Base-by-base conservation (phyloP, 2,329 filamentous ascomycete genomes). In the Elsinoe australis region DNA sequence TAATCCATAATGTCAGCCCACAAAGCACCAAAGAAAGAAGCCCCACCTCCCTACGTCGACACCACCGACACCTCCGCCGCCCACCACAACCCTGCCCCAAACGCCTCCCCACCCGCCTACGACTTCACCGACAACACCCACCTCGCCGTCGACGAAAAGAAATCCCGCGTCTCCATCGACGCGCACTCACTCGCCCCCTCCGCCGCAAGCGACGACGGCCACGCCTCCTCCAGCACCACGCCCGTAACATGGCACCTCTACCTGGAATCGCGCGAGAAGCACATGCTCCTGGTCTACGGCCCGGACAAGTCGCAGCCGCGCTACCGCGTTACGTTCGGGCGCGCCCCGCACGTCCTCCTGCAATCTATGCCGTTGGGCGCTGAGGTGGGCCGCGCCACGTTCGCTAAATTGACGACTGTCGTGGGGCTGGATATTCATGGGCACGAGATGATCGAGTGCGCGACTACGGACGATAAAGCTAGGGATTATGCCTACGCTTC, bases 401-500 rank as follows among this genome's bases (percentile, higher is more conserved):
- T 31, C 26, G 24, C 28, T 2, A 19, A 24, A 24, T 14, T 14
- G 9, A 31, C 39, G 9, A 24, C 15, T 8, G 28, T 32, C 24
- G 28, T 44, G 3, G 28, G 28, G 14, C n/a, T 44, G 14, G 39
- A 44, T 15, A 32, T 44, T n/a, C 39, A 44, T 12, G 26, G 15
- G 24, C 14, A 31, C 39, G 21, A 32, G 21, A 26, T 31, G 5
- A 24, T 44, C 14, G 39, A 44, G 26, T 17, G 29, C 5, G 17
- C 17, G 6, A 24, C 39, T 4, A 6, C 21, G 4, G 28, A 31
- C 2, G 39, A 31, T 2, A 32, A 14, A 26, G 14, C 14, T 2
- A 44, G 17, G 26, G 39, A 44, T 15, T 44, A 32, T 17, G 8
- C 39, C 26, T 44, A 44, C 39, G 29, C 39, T 2, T 44, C 39